Base-by-base conservation (phyloP, 257 asterid species). In the Capsicum baccatum region DNA sequence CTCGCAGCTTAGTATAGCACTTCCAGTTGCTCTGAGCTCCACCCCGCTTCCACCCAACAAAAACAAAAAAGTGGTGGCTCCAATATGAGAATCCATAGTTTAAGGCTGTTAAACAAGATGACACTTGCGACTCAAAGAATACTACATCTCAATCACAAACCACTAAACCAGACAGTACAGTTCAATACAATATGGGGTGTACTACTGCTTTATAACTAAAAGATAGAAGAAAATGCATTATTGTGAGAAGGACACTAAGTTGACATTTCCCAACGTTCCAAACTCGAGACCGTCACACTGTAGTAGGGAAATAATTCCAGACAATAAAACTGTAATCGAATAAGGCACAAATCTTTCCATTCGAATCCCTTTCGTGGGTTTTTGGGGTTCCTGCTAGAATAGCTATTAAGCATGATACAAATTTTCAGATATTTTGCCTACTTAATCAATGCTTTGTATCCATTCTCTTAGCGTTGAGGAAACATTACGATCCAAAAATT, bases 191-290 rank as follows among this genome's bases (percentile, higher is more conserved):
- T 73, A 48, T 48, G 48, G 42, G 80, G 2, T 47, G 17, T 64
- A 3, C 9, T 50, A 19, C 80, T 48, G 42, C 6, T 48, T 58
- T 47, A 10, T 73, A 10, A 47, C 11, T 9, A 73, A 73, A 48
- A 10, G 35, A 64, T 26, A 64, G 17, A 44, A 48, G 80, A 73
- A 19, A 48, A 48, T 12, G 12, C 3, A 73, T 73, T 1, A 19
- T 19, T n/a, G 33, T 47, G 80, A 71, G 80, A 71, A 44, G 16
- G 58, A 67, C 47, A 71, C 35, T 3, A 71, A 71, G 58, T 71
- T 39, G 47, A 10, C 1, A 47, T 47, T 71, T 47, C 6, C 3
- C 39, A 19, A 47, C 48, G 80, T 2, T 54, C 56, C 56, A 70
- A 71, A 47, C 39, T 71, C 11, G 1, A 71, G 80, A 71, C 57